Base-by-base conservation (phyloP, 1,139 yeast species). In the Zygosaccharomyces pseudobailii region DNA sequence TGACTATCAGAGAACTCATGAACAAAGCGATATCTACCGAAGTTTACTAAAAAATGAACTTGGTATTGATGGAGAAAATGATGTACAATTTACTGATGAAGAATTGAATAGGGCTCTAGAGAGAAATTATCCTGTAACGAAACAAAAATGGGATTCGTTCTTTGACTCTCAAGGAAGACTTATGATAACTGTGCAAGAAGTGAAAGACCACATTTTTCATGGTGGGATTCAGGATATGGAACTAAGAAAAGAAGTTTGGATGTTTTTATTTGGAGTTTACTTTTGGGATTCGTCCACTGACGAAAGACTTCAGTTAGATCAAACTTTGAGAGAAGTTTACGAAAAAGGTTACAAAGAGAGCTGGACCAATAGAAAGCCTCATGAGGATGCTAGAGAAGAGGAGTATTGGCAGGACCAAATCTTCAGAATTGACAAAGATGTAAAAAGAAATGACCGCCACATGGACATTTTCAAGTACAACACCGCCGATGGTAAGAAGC, bases 381-480 rank as follows among this genome's bases (percentile, higher is more conserved):
- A 53, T 31, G 76, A 80, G 13, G 80, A 79, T 54, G 72, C 76
- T 44, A 83, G 76, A 4, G 69, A 71, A 36, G 84, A 84, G 53
- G 85, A 80, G 42, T 88, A 79, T 65, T 90, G 95, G 92, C 78
- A 76, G 60, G 97, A 87, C 68, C 97, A 89, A 64, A 83, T 83
- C 54, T 81, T 80, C 51, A 76, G 97, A 51, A 90, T 94, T 54
- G 96, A 90, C 59, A 92, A 92, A 67, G 99, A 92, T 68, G 87
- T 92, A 24, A 87, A 84, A 55, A 76, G 99, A 55, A 92, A 96
- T 5, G 98, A 92, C 68, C 75, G 98, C 37, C 76, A 84, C 42
- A 67, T 89, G 46, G 76, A 79, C 0, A 67, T 90, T 6, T 87
- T 83, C 69, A 75, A 77, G 59, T 77, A 75, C 36, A 70, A 72